A percentile compares a stretch with the other conserved stretches of the same genome.
phyloP scores from a whole-genome alignment of 2,329 filamentous ascomycete species.

The Mariannaea elegans region DNA sequence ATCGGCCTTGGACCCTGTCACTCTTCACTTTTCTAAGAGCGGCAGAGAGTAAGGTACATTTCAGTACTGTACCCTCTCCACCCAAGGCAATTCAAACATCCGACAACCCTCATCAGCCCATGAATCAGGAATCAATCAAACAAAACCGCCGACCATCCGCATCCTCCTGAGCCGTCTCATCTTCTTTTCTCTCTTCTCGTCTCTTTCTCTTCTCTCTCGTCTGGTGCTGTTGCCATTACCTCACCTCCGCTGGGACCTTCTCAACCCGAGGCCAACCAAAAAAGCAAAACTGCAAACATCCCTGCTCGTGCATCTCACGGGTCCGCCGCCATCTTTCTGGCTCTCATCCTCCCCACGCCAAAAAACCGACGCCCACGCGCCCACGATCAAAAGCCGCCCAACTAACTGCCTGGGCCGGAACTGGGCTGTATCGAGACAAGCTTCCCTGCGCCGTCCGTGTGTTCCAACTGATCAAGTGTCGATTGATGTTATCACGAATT shows the following conservation, averaged over 20 bases:
- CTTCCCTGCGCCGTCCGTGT: not conserved
- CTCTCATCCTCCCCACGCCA: slow-evolving; percentile 5
- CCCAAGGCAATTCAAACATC: not conserved
- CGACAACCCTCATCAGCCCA: slow-evolving; percentile 1
- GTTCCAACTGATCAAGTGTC: slow-evolving; percentile 9
- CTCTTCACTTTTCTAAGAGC: not conserved
- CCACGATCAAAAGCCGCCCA: slow-evolving; percentile 13
- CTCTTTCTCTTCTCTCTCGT: not conserved
- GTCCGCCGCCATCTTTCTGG: slow-evolving; percentile 19
- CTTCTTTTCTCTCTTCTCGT: not conserved
- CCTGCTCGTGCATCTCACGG: slow-evolving; percentile 23
- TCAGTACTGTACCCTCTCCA: not conserved
- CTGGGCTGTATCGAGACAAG: slow-evolving; percentile 9
- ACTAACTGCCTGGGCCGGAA: not conserved
- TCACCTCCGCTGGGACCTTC: not conserved
- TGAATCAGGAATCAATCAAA: not conserved
- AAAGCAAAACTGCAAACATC: slow-evolving; percentile 13
- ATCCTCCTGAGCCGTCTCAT: not conserved
- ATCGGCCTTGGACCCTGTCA: slow-evolving; percentile 11
- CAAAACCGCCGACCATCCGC: not conserved
- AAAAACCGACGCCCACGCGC: slow-evolving; percentile 1
- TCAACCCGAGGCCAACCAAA: not conserved
- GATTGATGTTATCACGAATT: not conserved
- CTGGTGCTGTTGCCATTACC: not conserved
- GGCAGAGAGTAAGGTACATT: not conserved